phyloP scores from a whole-genome alignment of 768 basidiomycete genomes.

The Leccinum uliginosum region DNA sequence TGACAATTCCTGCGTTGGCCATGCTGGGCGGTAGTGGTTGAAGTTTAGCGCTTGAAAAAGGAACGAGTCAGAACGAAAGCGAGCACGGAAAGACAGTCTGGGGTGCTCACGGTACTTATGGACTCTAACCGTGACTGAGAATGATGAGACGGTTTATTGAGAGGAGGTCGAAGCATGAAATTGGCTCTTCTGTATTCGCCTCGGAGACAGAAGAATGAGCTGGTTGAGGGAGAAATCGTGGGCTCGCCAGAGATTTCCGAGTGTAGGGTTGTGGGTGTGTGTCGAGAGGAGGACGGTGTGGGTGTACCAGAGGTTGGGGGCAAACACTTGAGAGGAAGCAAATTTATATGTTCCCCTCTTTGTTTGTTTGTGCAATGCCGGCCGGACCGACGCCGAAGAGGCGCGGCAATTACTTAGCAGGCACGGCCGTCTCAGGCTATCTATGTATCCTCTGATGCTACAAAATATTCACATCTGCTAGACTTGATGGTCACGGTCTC shows the following conservation, averaged over 20 bases:
- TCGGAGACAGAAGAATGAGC: constrained; percentile 27
- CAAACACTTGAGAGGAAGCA: constrained; percentile 2
- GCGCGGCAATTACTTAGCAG: too few relatives aligned
- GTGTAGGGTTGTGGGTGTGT: constrained; percentile 8
- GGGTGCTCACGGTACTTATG: constrained; percentile 47
- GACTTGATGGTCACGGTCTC: constrained; percentile 4
- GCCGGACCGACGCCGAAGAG: neutral
- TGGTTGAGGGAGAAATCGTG: constrained; percentile 28
- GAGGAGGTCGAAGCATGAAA: constrained; percentile 92
- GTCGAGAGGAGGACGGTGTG: neutral
- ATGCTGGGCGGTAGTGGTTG: constrained; percentile 54
- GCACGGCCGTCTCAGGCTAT: too few relatives aligned
- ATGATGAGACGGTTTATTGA: constrained; percentile 65
- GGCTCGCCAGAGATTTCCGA: constrained; percentile 3
- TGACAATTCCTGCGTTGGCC: constrained; percentile 78
- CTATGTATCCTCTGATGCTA: too few relatives aligned
- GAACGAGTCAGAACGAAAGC: neutral
- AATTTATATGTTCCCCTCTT: constrained; percentile 21
- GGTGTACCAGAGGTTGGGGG: neutral
- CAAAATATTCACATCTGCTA: too few relatives aligned
- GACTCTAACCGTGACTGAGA: constrained; percentile 48
- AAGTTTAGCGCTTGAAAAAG: constrained; percentile 51
- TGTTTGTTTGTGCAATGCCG: constrained; percentile 23
- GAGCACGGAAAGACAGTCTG: neutral
- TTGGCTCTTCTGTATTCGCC: constrained; percentile 32